Base-by-base conservation (phyloP, 495 filamentous ascomycete species). In the Lineolata rhizophorae region DNA sequence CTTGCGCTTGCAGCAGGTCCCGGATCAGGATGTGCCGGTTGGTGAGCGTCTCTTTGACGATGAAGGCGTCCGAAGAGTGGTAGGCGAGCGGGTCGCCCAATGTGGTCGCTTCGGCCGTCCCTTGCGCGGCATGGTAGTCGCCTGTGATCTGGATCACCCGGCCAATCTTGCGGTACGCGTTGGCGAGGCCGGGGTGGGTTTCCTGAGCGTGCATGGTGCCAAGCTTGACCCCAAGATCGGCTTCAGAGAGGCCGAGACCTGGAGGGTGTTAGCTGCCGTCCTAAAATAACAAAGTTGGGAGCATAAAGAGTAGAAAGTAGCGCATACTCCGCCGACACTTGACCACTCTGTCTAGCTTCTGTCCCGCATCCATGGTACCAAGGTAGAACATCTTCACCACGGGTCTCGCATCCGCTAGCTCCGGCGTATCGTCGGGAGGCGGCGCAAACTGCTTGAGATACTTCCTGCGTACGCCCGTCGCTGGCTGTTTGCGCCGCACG, bases 371-470 rank as follows among this genome's bases (percentile, higher is more conserved):
- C 82, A 99, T 91, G 13, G 82, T 69, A 18, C 78, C 79, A 10
- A 99, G 61, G 46, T 99, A 99, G 50, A 99, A 95, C 39, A 79
- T 64, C 57, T 99, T 99, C 18, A 94, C 85, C 26, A 78, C 57
- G 2, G 90, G 90, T 22, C 90, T 64, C 12, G 84, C 81, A 38
- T 81, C 72, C 35, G 84, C 72, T 27, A 99, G 56, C 54, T 95
- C 90, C 11, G 85, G 90, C 0, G 90, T 95, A 45, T 99, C 90
- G 52, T 99, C 90, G 4, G 85, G 81, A 0, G 90, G 90, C 4
- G 90, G 90, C 11, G 90, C 90, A 48, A 99, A 99, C 53, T 99
- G 90, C 60, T 99, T 99, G 52, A 99, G 62, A 26, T 94, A 70
- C 55, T 90, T 87, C 42, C 90, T 69, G 26, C 85, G 70, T 35